Evolutionary conservation across 371 early-diverging fungal species (phyloP), one percentile per base, ranked within the genome.

Genomic region (Mucor ambiguus): DNA sequence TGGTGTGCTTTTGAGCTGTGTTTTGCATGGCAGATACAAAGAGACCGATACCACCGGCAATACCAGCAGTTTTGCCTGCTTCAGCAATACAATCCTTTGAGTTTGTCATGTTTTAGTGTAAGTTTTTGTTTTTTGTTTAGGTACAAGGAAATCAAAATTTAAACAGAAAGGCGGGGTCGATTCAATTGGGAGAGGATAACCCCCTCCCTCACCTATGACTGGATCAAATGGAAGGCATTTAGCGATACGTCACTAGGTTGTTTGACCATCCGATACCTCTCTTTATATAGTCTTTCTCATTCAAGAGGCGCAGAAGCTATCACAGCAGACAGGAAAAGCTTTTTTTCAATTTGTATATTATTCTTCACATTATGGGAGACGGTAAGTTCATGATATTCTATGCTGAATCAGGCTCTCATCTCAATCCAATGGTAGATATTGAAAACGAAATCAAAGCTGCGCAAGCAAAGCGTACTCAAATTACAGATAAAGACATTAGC

Each of bases 21-120:
- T 90, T 92, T 75, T 90, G 91, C 75, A 87, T 87, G 46, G 92
- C 88, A 41, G 90, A 89, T 38, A 87, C 84, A 60, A 90, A 78
- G 49, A 90, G 78, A 77, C 92, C 91, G 35, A 87, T 70, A 55
- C 86, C 90, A 69, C 87, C 89, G 35, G 90, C 83, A 63, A 85
- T 81, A 64, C 72, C 77, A 32, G 82, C 82, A 26, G 81, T 81
- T 73, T 86, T 84, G 52, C 83, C 79, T 54, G 84, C 83, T 71
- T 85, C 80, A 73, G 75, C 72, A 66, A 86, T 58, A 70, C 82
- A 81, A 56, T 84, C 84, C 66, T 85, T 85, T 58, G 80, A 75
- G 60, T 74, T 80, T 58, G 80, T 80, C 78, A 78, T 82, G 30
- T 20, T 30, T 58, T 60, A 60, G 48, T 64, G 58, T 58, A 64